Base-by-base conservation (phyloP, 768 basidiomycete species). In the Chalciporus sphaerocephalus region DNA sequence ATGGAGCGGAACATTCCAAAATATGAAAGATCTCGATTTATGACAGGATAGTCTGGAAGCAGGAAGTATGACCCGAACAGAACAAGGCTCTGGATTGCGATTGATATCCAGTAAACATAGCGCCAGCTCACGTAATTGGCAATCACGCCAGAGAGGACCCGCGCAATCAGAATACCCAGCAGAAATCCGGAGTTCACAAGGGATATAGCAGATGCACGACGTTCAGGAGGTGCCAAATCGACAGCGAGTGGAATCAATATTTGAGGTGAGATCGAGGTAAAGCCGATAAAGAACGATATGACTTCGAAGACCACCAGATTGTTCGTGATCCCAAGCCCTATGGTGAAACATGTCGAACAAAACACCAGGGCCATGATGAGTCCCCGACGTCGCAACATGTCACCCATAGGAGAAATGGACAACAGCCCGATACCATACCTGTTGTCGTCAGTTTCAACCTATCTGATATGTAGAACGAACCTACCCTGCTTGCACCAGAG, bases 1-100 rank as follows among this genome's bases (percentile, higher is more conserved):
- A 92, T 91, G 5, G 83, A 84, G 65, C 66, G 75, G 23, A 87
- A 65, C 32, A 90, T 83, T 20, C 77, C 67, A 50, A 68, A 70
- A 60, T 91, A 92, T 3, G 78, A 76, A 43, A 87, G 47, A 27
- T 77, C 64, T 28, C 61, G 64, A 58, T 85, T 82, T 62, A 87
- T 90, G 11, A 82, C 75, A 0, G 87, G 89, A 56, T 85, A 89
- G 63, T 92, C 87, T 0, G 88, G 88, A 23, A 90, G 65, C 38
- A 81, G 55, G 24, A 77, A 60, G 58, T 83, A 90, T 39, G 80
- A 65, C 21, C 81, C 70, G 7, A 74, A 18, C 12, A 83, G 66
- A 11, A 87, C 76, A 25, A 74, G 42, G 42, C 53, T 62, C 58
- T 90, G 88, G 9, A 85, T 67, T 13, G 80, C 85, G 40, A 88